Base-by-base conservation (phyloP, 768 basidiomycete species). In the Xerocomus brunneocitrinus region DNA sequence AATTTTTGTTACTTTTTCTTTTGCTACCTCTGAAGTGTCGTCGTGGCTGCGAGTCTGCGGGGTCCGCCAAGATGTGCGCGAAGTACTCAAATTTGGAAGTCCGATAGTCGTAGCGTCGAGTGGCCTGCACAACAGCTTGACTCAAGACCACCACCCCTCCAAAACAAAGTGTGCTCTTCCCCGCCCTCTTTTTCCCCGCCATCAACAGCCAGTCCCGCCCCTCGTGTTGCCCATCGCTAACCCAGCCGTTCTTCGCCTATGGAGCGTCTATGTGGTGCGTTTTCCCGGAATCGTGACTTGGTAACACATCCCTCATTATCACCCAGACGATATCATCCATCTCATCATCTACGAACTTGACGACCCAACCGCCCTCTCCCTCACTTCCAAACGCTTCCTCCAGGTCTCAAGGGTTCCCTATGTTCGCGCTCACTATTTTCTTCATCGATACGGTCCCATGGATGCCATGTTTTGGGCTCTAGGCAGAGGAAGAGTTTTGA, bases 381-480 rank as follows among this genome's bases (percentile, higher is more conserved):
- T 77, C 50, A 70, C 77, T 44, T 85, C 78, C 31, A 81, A 75
- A 60, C 84, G 84, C 54, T 77, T 83, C 63, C 66, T 82, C 60
- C 64, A 71, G 10, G 81, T 90, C 70, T 82, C 85, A 10, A 78
- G 78, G 67, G 87, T 87, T 70, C 79, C 87, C 53, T 89, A 88
- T 65, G 81, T 87, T 58, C 79, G 87, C 58, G 86, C 88, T 8
- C 80, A 80, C 63, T 91, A 90, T 70, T 90, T 91, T 68, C 79
- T 91, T 60, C 71, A 76, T 58, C 85, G 87, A 60, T 82, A 87
- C 70, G 89, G 89, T 25, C 74, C 73, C 46, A 77, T 80, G 47
- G 79, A 89, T 62, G 87, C 87, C 47, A 70, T 89, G 62, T 91
- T 81, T 66, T 80, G 81, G 73, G 88, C 88, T n/a, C 70, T 91